phyloP scores from a whole-genome alignment of 208 protist genomes.

The Lotmaria passim region DNA sequence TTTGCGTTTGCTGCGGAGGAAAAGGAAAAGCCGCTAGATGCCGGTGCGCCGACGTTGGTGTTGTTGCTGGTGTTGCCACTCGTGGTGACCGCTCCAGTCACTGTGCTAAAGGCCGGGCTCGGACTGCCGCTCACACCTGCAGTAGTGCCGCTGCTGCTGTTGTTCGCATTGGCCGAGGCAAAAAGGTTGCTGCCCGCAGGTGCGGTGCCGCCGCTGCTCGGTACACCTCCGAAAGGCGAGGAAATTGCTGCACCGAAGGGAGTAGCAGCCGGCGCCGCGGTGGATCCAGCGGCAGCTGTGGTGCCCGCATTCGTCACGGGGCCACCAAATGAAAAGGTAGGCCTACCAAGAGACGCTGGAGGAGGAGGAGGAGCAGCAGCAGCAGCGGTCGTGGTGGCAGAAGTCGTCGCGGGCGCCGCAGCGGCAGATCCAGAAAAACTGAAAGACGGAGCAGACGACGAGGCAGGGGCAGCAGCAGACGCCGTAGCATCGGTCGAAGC shows the following conservation, averaged over 20 bases:
- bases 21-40: background rate
- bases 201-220: background rate
- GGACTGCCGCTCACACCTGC: background rate
- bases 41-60: background rate
- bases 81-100: conserved; percentile 3
- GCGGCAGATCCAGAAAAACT: background rate
- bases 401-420: background rate
- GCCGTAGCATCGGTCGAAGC: too few species aligned
- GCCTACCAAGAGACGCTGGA: too few species aligned
- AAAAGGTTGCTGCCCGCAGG: background rate
- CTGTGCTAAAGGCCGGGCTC: background rate
- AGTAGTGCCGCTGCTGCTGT: background rate
- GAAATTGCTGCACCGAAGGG: background rate
- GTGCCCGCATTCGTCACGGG: background rate
- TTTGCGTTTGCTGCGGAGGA: background rate
- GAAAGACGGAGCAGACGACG: background rate
- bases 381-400: too few species aligned
- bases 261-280: background rate
- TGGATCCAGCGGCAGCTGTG: background rate
- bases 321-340: conserved; percentile 1
- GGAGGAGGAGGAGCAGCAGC: too few species aligned
- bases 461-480: background rate
- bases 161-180: background rate
- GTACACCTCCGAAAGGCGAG: background rate
- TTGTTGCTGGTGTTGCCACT: background rate